These are phyloP conservation scores for Diatrype stigma DNA, from an alignment of 2,329 filamentous ascomycete genomes.

Conservation along the genomic window DNA sequence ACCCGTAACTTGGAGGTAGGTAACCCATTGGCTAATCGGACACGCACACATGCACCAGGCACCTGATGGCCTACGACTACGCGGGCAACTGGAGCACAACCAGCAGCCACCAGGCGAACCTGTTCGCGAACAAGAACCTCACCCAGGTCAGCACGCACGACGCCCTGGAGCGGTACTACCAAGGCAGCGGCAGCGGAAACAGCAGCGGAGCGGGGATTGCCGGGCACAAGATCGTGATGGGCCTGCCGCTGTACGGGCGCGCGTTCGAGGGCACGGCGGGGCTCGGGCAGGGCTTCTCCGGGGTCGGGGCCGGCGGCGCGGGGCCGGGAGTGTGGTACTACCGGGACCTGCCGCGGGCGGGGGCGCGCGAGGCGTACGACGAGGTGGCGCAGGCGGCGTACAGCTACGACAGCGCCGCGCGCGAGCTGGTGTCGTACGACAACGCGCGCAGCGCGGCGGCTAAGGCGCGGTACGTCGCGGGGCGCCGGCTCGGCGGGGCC, in stretches of 20 bases:
- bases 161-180: slow-evolving; percentile 62
- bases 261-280: slow-evolving; percentile 66
- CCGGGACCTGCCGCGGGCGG: slow-evolving; percentile 62
- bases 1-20: background rate
- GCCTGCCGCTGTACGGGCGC: slow-evolving; percentile 75
- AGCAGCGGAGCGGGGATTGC: slow-evolving; percentile 52
- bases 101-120: slow-evolving; percentile 66
- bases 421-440: slow-evolving; percentile 68
- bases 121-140: slow-evolving; percentile 52
- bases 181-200: too few species aligned
- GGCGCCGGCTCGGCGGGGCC: slow-evolving; percentile 62
- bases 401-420: slow-evolving; percentile 57
- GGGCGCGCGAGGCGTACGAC: slow-evolving; percentile 55
- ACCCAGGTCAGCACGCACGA: slow-evolving; percentile 67
- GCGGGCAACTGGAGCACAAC: slow-evolving; percentile 61
- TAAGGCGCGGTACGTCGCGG: slow-evolving; percentile 63
- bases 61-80: slow-evolving; percentile 67
- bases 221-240: slow-evolving; percentile 64
- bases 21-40: background rate
- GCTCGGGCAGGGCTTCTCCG: slow-evolving; percentile 58
- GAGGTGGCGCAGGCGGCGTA: slow-evolving; percentile 58
- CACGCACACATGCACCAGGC: slow-evolving; percentile 20
- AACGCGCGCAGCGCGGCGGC: slow-evolving; percentile 51
- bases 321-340: slow-evolving; percentile 60
- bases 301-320: slow-evolving; percentile 55